Evolutionary conservation across 441 rosid genomes (phyloP), one percentile per base, ranked within the genome.

Genomic region (Corymbia calophylla): DNA sequence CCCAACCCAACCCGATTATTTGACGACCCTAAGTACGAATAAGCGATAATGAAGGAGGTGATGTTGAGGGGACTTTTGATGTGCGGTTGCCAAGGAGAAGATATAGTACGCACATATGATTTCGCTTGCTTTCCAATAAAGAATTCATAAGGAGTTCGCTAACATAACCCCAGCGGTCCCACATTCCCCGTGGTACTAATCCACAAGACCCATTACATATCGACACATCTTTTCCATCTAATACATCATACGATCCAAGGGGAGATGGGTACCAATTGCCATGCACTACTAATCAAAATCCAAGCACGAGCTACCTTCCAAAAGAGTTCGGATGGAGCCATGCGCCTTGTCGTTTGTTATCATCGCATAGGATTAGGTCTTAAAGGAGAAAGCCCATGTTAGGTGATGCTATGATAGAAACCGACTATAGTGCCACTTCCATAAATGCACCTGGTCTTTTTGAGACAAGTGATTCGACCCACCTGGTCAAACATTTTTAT

Each of bases 111-210:
- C 1, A 73, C 4, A 21, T 1, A 39, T 23, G 29, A 73, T 23
- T 9, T 23, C 18, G 12, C 51, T 39, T 21, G 7, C 49, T 44
- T 39, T 44, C 5, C 51, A 1, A 6, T 0, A 14, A 17, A 44
- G 27, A 44, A 77, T 23, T 77, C 8, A 17, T 47, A 23, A 7
- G 9, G 1, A 39, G 25, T 73, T 3, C 5, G 5, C 25, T 27
- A 7, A 23, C 3, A 3, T 8, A 39, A 44, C 29, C 51, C 2
- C 4, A 23, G 9, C 27, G 23, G 17, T 39, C 21, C 2, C 51
- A 1, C 11, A 8, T 39, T 73, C 1, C 4, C 1, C 0, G 0
- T 0, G 0, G 16, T 21, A 11, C 49, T 6, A 6, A 11, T 39
- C 12, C 51, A 73, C 12, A 9, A 12, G 0, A 39, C 49, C 51